Evolutionary conservation across 2,329 filamentous ascomycete genomes (phyloP).

Genomic region (Lecanosticta acicola): DNA sequence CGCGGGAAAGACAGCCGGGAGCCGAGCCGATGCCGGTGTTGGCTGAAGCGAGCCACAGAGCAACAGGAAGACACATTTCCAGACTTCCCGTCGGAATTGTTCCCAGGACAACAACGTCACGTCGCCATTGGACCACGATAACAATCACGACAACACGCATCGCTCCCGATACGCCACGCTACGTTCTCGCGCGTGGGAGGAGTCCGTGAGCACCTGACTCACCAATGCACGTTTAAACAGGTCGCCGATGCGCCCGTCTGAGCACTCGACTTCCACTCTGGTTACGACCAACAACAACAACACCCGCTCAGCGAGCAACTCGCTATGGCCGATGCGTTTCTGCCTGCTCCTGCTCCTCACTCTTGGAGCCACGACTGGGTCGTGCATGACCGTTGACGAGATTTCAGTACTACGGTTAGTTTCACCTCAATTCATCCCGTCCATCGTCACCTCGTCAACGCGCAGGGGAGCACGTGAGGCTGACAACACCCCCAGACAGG

Average conservation of each 20-base stretch:
- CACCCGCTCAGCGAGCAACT: slow-evolving; percentile 1
- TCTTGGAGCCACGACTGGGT: slow-evolving; percentile 31
- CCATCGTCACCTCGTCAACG: neutral
- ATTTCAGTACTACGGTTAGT: slow-evolving; percentile 36
- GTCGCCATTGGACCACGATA: too few species aligned
- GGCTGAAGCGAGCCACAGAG: too few species aligned
- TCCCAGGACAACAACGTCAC: too few species aligned
- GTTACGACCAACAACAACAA: neutral
- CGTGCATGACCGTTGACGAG: slow-evolving; percentile 43
- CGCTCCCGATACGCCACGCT: too few species aligned
- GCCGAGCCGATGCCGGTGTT: too few species aligned
- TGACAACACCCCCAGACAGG: slow-evolving; percentile 33
- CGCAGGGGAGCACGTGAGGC: neutral
- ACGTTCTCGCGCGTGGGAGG: neutral
- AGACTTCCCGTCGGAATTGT: too few species aligned
- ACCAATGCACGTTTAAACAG: neutral
- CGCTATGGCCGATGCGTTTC: slow-evolving; percentile 30
- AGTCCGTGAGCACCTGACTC: neutral
- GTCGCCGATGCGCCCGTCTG: slow-evolving; percentile 1
- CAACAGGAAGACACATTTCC: too few species aligned
- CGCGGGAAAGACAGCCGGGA: neutral
- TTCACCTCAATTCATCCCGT: too few species aligned
- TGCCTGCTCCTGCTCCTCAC: slow-evolving; percentile 28
- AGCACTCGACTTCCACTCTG: neutral
- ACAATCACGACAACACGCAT: too few species aligned